Conservation (phyloP, 371 early-diverging fungal species). For the Capniomyces stellatus region DNA sequence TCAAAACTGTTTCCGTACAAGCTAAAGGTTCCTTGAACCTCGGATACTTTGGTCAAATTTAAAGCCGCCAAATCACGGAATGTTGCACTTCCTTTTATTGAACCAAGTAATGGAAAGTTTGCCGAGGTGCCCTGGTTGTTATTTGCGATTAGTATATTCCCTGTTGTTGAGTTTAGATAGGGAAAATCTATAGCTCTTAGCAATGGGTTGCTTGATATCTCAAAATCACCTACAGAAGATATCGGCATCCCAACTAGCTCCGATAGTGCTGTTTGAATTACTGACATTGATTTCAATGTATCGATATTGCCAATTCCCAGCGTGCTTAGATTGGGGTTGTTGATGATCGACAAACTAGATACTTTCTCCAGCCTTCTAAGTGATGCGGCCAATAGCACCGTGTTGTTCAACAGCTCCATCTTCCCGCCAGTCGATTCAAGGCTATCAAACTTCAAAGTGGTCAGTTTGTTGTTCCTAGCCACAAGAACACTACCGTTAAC, state of each 20-base stretch:
- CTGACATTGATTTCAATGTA: neutral
- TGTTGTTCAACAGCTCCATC: neutral
- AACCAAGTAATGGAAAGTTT: neutral
- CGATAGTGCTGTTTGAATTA: neutral
- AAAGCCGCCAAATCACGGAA: neutral
- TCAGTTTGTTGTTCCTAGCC: neutral
- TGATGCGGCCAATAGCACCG: neutral
- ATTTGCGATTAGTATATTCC: neutral
- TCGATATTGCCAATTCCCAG: neutral
- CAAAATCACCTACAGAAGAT: neutral
- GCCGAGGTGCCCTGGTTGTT: neutral
- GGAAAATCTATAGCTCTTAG: slow-evolving; percentile 3
- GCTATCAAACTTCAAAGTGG: neutral
- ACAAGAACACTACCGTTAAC: neutral
- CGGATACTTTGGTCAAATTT: neutral
- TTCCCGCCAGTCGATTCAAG: neutral
- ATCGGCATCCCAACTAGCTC: neutral
- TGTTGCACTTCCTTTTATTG: neutral
- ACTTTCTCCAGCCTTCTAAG: neutral
- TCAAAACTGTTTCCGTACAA: neutral
- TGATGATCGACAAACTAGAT: neutral
- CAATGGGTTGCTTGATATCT: neutral
- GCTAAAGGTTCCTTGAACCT: neutral
- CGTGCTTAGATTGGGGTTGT: neutral
- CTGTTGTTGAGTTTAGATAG: neutral